These are phyloP conservation scores for Xanthoparmelia taractica DNA, from an alignment of 495 filamentous ascomycete species.

Conservation along the genomic window DNA sequence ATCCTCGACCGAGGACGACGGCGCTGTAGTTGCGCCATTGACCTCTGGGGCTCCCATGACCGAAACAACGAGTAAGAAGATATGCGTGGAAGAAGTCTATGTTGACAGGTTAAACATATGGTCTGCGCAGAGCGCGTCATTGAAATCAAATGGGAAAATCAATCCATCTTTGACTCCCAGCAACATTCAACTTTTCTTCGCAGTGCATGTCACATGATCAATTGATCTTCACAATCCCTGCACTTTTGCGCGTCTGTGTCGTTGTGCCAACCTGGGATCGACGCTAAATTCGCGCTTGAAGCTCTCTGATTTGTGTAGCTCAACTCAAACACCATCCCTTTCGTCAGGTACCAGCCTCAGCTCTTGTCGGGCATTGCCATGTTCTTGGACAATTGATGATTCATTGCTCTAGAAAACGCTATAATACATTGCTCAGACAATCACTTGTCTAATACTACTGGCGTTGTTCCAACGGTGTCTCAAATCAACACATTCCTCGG, in stretches of 20 bases:
- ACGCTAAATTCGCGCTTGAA: not conserved
- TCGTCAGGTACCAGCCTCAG: not conserved
- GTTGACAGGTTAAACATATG: slow-evolving; percentile 36
- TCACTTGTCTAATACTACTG: not conserved
- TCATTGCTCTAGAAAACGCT: not conserved
- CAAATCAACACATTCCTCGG: slow-evolving; percentile 17
- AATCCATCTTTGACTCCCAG: no score
- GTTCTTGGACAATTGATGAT: not conserved
- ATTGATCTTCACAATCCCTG: slow-evolving; percentile 9
- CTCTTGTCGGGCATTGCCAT: not conserved
- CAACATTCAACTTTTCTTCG: no score
- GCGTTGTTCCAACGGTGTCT: not conserved
- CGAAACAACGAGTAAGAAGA: slow-evolving; percentile 16
- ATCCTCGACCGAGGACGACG: slow-evolving; percentile 59
- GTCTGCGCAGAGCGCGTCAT: slow-evolving; percentile 15
- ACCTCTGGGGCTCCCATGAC: slow-evolving; percentile 35
- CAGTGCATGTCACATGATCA: no score
- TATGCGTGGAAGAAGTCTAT: slow-evolving; percentile 24
- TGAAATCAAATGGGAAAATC: not conserved
- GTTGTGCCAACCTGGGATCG: slow-evolving; percentile 13
- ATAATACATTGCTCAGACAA: not conserved
- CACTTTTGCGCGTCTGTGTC: slow-evolving; percentile 6
- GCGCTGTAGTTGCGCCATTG: slow-evolving; percentile 36
- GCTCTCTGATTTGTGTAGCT: slow-evolving; percentile 5
- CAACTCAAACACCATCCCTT: slow-evolving; percentile 6